phyloP scores from a whole-genome alignment of 1,284 basidiomycete species.

The Malassezia japonica region DNA sequence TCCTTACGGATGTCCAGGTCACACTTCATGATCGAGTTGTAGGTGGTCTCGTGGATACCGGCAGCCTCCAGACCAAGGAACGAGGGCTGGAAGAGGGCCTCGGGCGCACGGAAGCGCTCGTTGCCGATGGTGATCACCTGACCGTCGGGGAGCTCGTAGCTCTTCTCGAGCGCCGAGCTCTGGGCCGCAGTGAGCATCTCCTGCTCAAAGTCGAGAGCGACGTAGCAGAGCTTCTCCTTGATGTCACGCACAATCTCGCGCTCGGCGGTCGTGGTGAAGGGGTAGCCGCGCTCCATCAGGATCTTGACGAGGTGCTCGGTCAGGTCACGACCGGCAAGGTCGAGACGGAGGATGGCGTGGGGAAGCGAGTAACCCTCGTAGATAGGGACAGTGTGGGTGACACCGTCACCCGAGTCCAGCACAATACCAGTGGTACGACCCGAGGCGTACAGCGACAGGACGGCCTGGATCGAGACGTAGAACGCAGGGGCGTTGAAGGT shows the following conservation, averaged over 20 bases:
- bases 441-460: slow-evolving; percentile 81
- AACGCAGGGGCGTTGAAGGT: slow-evolving; percentile 89
- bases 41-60: slow-evolving; percentile 92
- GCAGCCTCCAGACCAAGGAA: slow-evolving; percentile 84
- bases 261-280: slow-evolving; percentile 84
- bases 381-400: slow-evolving; percentile 84
- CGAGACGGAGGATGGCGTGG: slow-evolving; percentile 87
- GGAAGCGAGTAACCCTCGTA: slow-evolving; percentile 92
- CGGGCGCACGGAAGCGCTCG: slow-evolving; percentile 94
- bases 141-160: slow-evolving; percentile 89
- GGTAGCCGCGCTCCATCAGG: slow-evolving; percentile 84
- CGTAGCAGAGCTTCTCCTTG: slow-evolving; percentile 97
- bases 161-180: slow-evolving; percentile 85
- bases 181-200: slow-evolving; percentile 86
- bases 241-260: slow-evolving; percentile 94
- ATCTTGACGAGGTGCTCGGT: slow-evolving; percentile 85
- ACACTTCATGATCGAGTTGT: slow-evolving; percentile 72
- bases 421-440: slow-evolving; percentile 88
- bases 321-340: slow-evolving; percentile 88
- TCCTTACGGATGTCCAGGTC: slow-evolving; percentile 62
- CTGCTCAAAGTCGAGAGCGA: slow-evolving; percentile 92
- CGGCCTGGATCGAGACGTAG: slow-evolving; percentile 87
- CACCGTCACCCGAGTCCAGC: slow-evolving; percentile 86
- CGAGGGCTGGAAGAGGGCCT: slow-evolving; percentile 92
- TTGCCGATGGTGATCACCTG: slow-evolving; percentile 94